Conservation (phyloP, 352 stramenopile genomes). For the Globisporangium viniferum region DNA sequence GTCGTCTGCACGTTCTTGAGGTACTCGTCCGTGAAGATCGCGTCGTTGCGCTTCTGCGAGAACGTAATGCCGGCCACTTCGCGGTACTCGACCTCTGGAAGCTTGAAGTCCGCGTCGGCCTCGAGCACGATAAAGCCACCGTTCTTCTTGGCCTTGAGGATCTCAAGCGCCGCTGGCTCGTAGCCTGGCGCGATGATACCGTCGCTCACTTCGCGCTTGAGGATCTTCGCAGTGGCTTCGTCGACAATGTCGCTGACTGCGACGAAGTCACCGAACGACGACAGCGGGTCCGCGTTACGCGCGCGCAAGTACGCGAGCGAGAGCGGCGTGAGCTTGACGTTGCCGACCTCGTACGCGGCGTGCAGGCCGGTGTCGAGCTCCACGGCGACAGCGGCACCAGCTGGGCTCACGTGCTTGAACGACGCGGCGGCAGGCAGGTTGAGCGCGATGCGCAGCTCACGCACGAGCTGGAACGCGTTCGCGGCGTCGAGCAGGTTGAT, state of each 20-base stretch:
- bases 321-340: conserved; percentile 90
- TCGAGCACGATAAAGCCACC: conserved; percentile 99
- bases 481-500: conserved; percentile 99
- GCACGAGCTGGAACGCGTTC: conserved; percentile 99
- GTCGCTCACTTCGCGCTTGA: conserved; percentile 99
- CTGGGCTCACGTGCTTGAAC: conserved; percentile 99
- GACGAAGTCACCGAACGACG: conserved; percentile 99
- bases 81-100: conserved; percentile 95
- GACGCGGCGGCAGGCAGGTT: conserved; percentile 93
- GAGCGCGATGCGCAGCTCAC: conserved; percentile 94
- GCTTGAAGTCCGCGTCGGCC: conserved; percentile 90
- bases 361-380: conserved; percentile 93
- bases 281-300: conserved; percentile 98
- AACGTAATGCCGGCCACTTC: conserved; percentile 99
- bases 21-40: conserved; percentile 93
- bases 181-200: conserved; percentile 99
- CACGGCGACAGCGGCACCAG: conserved; percentile 95
- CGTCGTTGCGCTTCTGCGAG: conserved; percentile 97
- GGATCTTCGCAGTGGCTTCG: conserved; percentile 96
- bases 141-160: conserved; percentile 98
- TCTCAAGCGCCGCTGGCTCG: conserved; percentile 96
- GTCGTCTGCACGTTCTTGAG: conserved; percentile 93
- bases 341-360: conserved; percentile 94
- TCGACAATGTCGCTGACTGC: conserved; percentile 98
- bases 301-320: conserved; percentile 98